Base-by-base conservation (phyloP, 2,329 filamentous ascomycete genomes). In the Didymella glomerata region DNA sequence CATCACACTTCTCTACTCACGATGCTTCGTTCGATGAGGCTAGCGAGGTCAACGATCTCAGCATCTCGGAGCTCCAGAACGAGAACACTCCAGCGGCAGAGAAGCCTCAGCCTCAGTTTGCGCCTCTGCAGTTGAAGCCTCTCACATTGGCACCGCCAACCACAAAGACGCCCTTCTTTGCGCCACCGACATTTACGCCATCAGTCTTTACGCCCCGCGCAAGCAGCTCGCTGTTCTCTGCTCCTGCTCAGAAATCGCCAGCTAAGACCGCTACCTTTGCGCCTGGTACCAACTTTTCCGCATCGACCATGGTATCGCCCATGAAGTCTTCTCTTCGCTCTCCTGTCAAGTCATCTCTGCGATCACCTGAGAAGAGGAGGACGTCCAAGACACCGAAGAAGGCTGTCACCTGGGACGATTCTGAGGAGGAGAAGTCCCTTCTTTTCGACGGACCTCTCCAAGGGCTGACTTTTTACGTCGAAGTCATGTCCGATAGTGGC, bases 381-480 rank as follows among this genome's bases (percentile, higher is more conserved):
- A 46, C 46, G 14, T 47, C 66, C 0, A 73, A 73, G 61, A 72
- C 73, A 10, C 74, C 73, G 1, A 78, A 77, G 69, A 78, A 78
- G 64, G 66, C 68, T 20, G 76, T 78, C 11, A 74, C 69, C 13
- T 78, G 71, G 71, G 60, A 68, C 2, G 64, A 70, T 11, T 63
- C 66, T 4, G 64, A 68, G 1, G 67, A 70, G 1, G 67, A 70
- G 46, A 68, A 62, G 38, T 66, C 71, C 2, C 49, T 67, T 2
- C 57, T 68, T 11, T 59, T 64, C 11, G 66, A 70, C n/a, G 68
- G 68, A 16, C 62, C 69, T 42, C 68, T 77, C 28, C 61, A 65
- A 24, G 92, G 92, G 1, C 90, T 88, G 16, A 86, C 92, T 3
- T 90, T 95, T 4, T 92, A 88, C 71, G 90, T 95, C 2, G 92